Evolutionary conservation across 2,329 filamentous ascomycete species (phyloP), one percentile per base, ranked within the genome.

Genomic region (Rhexocercosporidium sp.): DNA sequence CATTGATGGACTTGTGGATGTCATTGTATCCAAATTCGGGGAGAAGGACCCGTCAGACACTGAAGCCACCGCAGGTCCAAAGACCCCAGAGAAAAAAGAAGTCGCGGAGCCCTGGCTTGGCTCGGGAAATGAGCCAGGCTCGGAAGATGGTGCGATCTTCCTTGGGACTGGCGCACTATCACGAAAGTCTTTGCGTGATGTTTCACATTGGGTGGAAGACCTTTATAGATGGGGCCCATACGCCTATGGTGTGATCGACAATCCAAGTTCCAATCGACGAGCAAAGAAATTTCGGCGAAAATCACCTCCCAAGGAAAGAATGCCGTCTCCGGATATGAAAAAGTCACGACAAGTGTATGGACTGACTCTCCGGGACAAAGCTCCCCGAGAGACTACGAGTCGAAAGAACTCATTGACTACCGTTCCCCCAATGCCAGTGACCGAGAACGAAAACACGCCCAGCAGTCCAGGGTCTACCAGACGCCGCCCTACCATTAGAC

Each of bases 181-280:
- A 14, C 85, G 88, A 63, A 84, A 85, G 20, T 95, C 93, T 0
- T 75, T 97, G 54, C 84, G 89, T 57, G 88, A 91, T 73, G 77
- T 97, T 29, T 90, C 91, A 0, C 87, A 91, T 64, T 98, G 95
- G 95, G 90, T 96, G 84, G 92, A 96, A 78, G 91, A 92, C 75
- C 84, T 97, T 2, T 97, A 96, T 78, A 89, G 85, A 34, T 93
- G 93, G 83, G 95, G 94, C 1, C 89, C 92, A 62, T 86, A 92
- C 74, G 90, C 95, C 1, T 98, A 97, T 77, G 95, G 94, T 3
- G 87, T 97, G 7, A 86, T 87, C 62, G 91, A 96, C 41, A 94
- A 93, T 71, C 92, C 93, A 16, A 87, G 86, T 1, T 90, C 92
- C 1, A 84, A 85, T 67, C 86, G 91, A 25, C 70, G 70, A 57